Base-by-base conservation (phyloP, 257 asterid genomes). In the Gentiana straminea region DNA sequence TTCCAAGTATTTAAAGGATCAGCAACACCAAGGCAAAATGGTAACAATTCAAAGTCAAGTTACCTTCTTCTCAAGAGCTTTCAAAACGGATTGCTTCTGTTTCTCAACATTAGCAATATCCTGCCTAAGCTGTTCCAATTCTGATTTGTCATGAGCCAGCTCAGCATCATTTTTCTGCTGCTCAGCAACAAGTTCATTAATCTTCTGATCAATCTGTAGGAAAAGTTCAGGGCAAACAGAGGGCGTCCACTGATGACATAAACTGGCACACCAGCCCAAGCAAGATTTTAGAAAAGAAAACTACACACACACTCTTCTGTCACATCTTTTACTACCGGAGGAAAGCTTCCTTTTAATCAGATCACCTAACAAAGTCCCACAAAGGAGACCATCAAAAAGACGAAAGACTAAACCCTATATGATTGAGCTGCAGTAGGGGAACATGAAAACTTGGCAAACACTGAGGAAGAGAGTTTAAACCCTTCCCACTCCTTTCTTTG, bases 91-190 rank as follows among this genome's bases (percentile, higher is more conserved):
- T 15, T 70, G 79, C 61, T 84, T 92, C 70, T 92, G 94, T 78
- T 80, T 88, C 53, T 85, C 91, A 67, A 90, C 79, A 65, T 78
- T 85, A 73, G 72, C 56, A 9, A 68, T 57, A 55, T 92, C 98
- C 81, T 85, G 98, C 73, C 70, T 89, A 68, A 81, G 84, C 76
- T 88, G 97, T 75, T 83, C 98, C 71, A 88, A 63, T 57, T 73
- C 64, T 43, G 95, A 88, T 74, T 77, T 88, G 68, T 87, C 97
- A 68, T 85, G 98, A 74, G 95, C 84, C 81, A 85, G 65, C 81
- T 82, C 78, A 75, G 98, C 98, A 65, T 92, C 98, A 68, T 78
- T 92, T 69, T 88, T 92, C 76, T 92, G 95, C 75, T 92, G 97
- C 83, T 92, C 98, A 60, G 95, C 76, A 65, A 92, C 82, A 59